Evolutionary conservation across 176 grass and related monocot species (phyloP).

Genomic region (Musa beccarii): DNA sequence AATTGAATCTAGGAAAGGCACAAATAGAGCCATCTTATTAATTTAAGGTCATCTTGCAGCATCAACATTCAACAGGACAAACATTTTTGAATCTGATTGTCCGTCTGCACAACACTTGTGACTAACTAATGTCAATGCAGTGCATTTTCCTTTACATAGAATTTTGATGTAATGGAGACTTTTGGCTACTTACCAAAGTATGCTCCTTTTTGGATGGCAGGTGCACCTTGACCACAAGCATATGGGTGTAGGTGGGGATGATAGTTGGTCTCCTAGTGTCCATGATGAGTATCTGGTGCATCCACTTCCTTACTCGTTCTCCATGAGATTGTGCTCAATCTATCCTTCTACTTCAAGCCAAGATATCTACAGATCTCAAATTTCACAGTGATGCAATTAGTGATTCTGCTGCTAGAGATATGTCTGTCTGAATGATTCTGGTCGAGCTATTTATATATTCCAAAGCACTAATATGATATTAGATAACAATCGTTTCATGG

Average conservation of each 20-base stretch:
- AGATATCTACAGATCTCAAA: slow-evolving; percentile 56
- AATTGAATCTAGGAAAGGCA: too few relatives aligned
- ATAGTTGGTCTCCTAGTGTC: slow-evolving; percentile 75
- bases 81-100: not conserved
- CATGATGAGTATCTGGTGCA: slow-evolving; percentile 66
- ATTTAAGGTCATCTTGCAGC: too few relatives aligned
- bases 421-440: too few relatives aligned
- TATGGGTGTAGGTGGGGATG: slow-evolving; percentile 85
- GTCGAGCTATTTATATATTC: too few relatives aligned
- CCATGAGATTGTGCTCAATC: slow-evolving; percentile 47
- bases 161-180: slow-evolving; percentile 1
- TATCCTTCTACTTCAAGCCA: slow-evolving; percentile 49
- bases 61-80: not conserved
- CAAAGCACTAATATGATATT: too few relatives aligned
- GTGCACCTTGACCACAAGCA: slow-evolving; percentile 89
- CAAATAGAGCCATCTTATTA: too few relatives aligned
- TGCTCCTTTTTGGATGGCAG: slow-evolving; percentile 27
- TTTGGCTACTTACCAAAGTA: not conserved
- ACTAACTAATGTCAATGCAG: too few relatives aligned
- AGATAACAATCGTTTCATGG: too few relatives aligned
- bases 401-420: not conserved
- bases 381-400: slow-evolving; percentile 17
- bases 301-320: slow-evolving; percentile 55
- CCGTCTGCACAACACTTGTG: too few relatives aligned
- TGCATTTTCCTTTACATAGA: not conserved